Percentiles rank a stretch among this genome's conserved stretches.
These are phyloP conservation scores for Fraxinus greggii DNA, from an alignment of 305 asterid species.

Conservation along the genomic window DNA sequence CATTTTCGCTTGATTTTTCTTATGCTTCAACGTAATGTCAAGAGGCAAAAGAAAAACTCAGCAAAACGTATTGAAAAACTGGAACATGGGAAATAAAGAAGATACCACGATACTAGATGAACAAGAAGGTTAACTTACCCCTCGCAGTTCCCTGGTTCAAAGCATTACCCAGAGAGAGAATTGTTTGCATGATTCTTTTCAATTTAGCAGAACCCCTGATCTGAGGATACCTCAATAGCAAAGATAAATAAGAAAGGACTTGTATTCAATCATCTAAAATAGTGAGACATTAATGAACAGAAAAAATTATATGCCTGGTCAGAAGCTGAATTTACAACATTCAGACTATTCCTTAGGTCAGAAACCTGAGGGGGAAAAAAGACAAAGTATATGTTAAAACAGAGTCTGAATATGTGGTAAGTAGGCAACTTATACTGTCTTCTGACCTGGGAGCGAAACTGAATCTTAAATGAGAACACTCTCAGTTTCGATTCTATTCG, in stretches of 20 bases:
- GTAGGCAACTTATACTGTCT: constrained; percentile 21
- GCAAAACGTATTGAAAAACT: constrained; percentile 13
- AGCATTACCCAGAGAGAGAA: constrained; percentile 90
- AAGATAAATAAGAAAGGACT: constrained; percentile 27
- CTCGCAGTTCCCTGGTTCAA: constrained; percentile 93
- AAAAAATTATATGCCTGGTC: constrained; percentile 65
- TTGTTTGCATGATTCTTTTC: constrained; percentile 93
- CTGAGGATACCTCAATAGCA: constrained; percentile 50
- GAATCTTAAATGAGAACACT: constrained; percentile 87
- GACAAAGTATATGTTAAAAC: constrained; percentile 10
- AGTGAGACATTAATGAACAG: constrained; percentile 20
- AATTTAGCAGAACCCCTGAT: constrained; percentile 78
- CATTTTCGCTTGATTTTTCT: constrained; percentile 1
- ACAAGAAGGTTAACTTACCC: constrained; percentile 48
- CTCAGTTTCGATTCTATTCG: constrained; percentile 75
- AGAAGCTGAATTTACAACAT: constrained; percentile 68
- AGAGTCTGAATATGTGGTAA: constrained; percentile 18
- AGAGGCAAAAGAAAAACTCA: constrained; percentile 15
- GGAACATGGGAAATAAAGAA: constrained; percentile 12
- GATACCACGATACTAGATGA: constrained; percentile 18
- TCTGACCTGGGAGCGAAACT: constrained; percentile 76
- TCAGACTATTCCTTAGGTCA: constrained; percentile 75
- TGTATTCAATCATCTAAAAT: constrained; percentile 10
- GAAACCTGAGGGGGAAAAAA: constrained; percentile 53
- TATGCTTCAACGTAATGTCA: not conserved